Evolutionary conservation across 2,329 filamentous ascomycete genomes (phyloP).

Genomic region (Ceratocystis destructans): DNA sequence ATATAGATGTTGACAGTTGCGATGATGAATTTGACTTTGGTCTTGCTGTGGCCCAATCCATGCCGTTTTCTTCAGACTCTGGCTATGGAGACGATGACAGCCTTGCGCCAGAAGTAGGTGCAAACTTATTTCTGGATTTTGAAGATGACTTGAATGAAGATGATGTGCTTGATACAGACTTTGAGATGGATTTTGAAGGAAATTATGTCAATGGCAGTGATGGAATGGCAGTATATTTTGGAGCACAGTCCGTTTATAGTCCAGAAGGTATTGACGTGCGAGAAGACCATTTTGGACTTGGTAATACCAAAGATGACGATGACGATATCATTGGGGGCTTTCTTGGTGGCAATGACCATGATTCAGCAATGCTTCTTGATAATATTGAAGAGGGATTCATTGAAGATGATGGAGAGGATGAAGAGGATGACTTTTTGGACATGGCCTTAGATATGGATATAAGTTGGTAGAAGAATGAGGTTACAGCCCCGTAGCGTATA

Average conservation of each 20-base stretch:
- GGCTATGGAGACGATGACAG: conserved; percentile 1
- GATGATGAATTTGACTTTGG: conserved; percentile 3
- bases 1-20: conserved; percentile 9
- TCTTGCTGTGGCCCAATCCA: not conserved
- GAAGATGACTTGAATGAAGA: not conserved
- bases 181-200: conserved; percentile 8
- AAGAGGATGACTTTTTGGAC: not conserved
- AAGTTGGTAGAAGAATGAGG: not conserved
- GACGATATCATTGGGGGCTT: conserved; percentile 7
- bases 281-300: not conserved
- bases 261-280: not conserved
- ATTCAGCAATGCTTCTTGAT: not conserved
- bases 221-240: not conserved
- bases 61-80: conserved; percentile 3
- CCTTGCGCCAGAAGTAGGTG: conserved; percentile 10
- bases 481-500: not conserved
- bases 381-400: not conserved
- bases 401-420: not conserved
- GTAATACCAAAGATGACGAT: not conserved
- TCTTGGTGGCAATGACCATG: not conserved
- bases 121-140: not conserved
- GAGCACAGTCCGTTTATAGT: not conserved
- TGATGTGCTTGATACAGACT: conserved; percentile 6
- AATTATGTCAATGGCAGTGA: not conserved
- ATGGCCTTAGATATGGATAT: conserved; percentile 11